Base-by-base conservation (phyloP, 2,329 filamentous ascomycete species). In the Metarhizium rileyi region DNA sequence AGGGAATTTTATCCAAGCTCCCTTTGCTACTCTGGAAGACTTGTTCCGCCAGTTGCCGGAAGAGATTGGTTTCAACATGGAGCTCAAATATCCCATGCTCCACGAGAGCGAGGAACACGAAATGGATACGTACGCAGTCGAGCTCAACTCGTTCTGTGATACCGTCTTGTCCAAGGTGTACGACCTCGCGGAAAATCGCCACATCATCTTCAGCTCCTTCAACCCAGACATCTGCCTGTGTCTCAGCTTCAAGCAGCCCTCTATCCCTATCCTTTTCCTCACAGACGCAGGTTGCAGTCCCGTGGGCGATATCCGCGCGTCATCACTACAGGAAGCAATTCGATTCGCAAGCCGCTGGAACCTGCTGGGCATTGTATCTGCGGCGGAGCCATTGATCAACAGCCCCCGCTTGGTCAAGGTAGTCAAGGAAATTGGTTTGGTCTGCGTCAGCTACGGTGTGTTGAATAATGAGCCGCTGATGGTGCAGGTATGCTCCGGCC, bases 1-100 rank as follows among this genome's bases (percentile, higher is more conserved):
- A 4, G 93, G 91, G 47, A 90, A 89, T 63, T 94, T 94, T 60
- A 97, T 98, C 60, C 91, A 97, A 65, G 89, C 87, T 0, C 90
- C 91, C 0, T 98, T 98, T 69, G 90, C 91, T 7, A 98, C 93
- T 0, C 75, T 98, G 4, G 90, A 96, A 66, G 89, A 96, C 54
- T 83, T 97, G 64, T 96, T 98, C 70, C 79, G 80, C 59, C 84
- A 90, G 62, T 72, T 98, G 0, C 89, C 90, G 0, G 78, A 86
- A 54, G 76, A 80, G 14, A 86, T 95, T 22, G 90, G 93, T 14
- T 98, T 98, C 77, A 97, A 98, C 68, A 95, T 98, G 58, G 93
- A 98, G 72, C 87, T 98, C 78, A 97, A 98, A 70, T 98, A 98
- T 64, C 93, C 93, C 5, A 97, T 97, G 90, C 80, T 98, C 40